A percentile compares a stretch with the other conserved stretches of the same genome.
phyloP scores from a whole-genome alignment of 1,284 basidiomycete genomes.

The Lignosus rhinocerotis region DNA sequence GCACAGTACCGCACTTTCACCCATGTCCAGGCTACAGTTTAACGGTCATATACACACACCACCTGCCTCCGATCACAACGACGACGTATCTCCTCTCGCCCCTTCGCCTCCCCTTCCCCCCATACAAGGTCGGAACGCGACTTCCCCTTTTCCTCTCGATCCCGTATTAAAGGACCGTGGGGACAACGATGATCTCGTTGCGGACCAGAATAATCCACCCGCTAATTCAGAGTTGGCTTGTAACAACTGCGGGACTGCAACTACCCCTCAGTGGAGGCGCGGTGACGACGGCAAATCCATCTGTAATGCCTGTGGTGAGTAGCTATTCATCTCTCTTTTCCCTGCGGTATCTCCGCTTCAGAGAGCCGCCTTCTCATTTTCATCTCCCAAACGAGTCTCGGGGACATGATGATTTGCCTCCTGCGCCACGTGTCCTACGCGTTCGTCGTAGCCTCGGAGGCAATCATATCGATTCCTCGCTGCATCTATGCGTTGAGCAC shows the following conservation, averaged over 20 bases:
- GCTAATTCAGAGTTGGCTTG: constrained; percentile 40
- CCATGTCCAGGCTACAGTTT: constrained; percentile 32
- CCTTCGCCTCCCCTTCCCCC: constrained; percentile 29
- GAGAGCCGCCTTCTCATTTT: constrained; percentile 34
- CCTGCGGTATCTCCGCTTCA: constrained; percentile 30
- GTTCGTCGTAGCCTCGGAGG: constrained; percentile 27
- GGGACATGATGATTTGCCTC: constrained; percentile 23
- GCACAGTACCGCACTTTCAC: constrained; percentile 30
- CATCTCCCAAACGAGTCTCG: constrained; percentile 22
- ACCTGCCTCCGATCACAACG: constrained; percentile 34
- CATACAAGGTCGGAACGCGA: constrained; percentile 25
- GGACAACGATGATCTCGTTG: constrained; percentile 26
- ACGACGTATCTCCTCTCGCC: constrained; percentile 28
- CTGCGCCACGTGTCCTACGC: constrained; percentile 35
- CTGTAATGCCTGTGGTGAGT: constrained; percentile 88
- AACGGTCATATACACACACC: constrained; percentile 35
- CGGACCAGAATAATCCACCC: constrained; percentile 25
- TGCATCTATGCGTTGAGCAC: constrained; percentile 24
- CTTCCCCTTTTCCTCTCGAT: constrained; percentile 28
- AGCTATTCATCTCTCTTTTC: constrained; percentile 33
- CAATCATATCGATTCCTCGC: constrained; percentile 36
- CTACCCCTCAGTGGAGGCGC: constrained; percentile 81
- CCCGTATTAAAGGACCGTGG: constrained; percentile 26
- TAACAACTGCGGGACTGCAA: constrained; percentile 70
- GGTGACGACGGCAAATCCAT: constrained; percentile 78